These are phyloP conservation scores for Geotrichum reessii DNA, from an alignment of 1,139 yeast species.

Conservation along the genomic window DNA sequence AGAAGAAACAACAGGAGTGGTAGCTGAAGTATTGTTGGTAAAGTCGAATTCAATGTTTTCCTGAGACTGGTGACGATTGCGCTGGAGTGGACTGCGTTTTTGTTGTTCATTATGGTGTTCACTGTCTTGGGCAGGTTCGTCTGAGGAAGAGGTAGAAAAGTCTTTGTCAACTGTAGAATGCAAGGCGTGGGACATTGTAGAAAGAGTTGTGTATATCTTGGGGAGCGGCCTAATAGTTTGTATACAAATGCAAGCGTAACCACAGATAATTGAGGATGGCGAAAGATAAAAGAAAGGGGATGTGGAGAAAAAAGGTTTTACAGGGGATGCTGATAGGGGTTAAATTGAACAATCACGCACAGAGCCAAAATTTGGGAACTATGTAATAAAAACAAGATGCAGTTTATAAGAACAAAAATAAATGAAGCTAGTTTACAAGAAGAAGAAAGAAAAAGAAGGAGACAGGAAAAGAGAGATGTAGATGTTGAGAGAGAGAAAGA, in stretches of 20 bases:
- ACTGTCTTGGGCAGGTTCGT: background rate
- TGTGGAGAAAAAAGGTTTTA: background rate
- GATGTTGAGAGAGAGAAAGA: too few relatives aligned
- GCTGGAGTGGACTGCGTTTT: background rate
- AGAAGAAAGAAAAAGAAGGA: too few relatives aligned
- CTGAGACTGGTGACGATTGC: background rate
- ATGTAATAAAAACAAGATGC: background rate
- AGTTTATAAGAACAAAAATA: too few relatives aligned
- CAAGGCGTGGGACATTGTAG: background rate
- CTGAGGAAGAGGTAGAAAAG: background rate
- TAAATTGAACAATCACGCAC: background rate
- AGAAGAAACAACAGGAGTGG: background rate
- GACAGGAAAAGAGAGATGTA: too few relatives aligned
- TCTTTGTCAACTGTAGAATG: background rate
- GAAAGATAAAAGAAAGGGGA: background rate
- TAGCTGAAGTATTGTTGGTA: background rate
- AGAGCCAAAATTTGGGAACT: background rate
- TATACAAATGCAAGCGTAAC: background rate
- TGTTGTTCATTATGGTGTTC: background rate
- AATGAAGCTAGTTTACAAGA: too few relatives aligned
- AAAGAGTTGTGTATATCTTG: background rate
- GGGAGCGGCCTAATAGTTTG: background rate
- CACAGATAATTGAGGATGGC: background rate
- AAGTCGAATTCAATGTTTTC: background rate
- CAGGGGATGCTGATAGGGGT: background rate